Base-by-base conservation (phyloP, 805 yeast genomes). In the Cyberlindnera saturnus region DNA sequence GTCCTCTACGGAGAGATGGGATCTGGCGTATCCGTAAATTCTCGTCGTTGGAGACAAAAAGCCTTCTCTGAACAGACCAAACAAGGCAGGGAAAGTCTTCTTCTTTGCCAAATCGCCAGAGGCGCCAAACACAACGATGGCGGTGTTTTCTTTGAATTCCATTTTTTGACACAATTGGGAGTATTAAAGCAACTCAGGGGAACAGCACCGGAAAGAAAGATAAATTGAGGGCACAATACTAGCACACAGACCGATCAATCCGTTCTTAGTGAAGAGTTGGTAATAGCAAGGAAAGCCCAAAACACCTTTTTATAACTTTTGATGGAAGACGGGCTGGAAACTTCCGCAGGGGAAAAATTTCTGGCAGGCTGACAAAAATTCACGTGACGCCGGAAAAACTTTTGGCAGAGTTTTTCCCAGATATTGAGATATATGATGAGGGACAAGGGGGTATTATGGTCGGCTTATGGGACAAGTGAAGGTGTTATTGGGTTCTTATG, bases 91-190 rank as follows among this genome's bases (percentile, higher is more conserved):
- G 67, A 86, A 88, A 3, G 96, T 90, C 70, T 90, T 90, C 81
- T 90, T 90, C 70, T 87, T 88, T 43, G 96, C 96, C 51, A 90
- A 72, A 64, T 90, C 96, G 41, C 97, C 97, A 18, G 95, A 86
- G 36, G 97, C 97, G 41, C 97, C 97, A 56, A 89, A 85, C 28
- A 90, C 95, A 23, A 82, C 86, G 56, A 90, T 73, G 35, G 79
- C 71, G 8, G 86, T 81, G 65, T 84, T 69, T 50, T 82, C 77
- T 46, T 76, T 80, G 63, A 84, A 85, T 46, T 58, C 59, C 26
- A 58, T 57, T 15, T 23, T 54, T 16, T 15, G 36, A 16, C n/a
- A 11, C 37, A 34, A 26, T 34, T 31, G 28, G 35, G 30, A 32
- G 18, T 32, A 35, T 44, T 38, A 37, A 26, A 13, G 37, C 37